phyloP scores from a whole-genome alignment of 202 grass and related monocot genomes.

The Schoenoplectus tabernaemontani region DNA sequence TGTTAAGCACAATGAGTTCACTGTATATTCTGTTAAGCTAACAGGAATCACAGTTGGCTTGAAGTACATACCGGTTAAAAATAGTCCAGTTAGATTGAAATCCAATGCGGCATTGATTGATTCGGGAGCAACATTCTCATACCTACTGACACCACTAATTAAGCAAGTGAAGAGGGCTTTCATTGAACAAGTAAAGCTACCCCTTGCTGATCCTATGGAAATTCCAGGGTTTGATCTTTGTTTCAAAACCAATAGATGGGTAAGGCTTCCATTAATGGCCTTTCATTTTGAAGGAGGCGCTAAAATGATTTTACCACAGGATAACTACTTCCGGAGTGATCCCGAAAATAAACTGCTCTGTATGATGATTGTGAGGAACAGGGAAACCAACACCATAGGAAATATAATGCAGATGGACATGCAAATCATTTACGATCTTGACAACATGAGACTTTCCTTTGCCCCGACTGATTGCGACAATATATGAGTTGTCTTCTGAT shows the following conservation, averaged over 20 bases:
- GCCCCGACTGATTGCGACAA: slow-evolving; percentile 10
- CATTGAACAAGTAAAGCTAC: slow-evolving; percentile 7
- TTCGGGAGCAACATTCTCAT: slow-evolving; percentile 22
- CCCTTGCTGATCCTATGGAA: not conserved
- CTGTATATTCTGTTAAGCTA: slow-evolving; percentile 24
- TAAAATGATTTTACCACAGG: slow-evolving; percentile 8
- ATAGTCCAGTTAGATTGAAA: not conserved
- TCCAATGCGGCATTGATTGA: slow-evolving; percentile 16
- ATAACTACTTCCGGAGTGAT: not conserved
- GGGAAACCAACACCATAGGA: slow-evolving; percentile 1
- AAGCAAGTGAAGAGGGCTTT: not conserved
- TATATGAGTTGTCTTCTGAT: not conserved
- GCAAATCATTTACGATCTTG: slow-evolving; percentile 20
- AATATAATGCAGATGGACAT: slow-evolving; percentile 31
- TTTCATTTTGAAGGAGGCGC: slow-evolving; percentile 1
- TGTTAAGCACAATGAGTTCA: not conserved
- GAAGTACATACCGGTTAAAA: not conserved
- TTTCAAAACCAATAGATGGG: not conserved
- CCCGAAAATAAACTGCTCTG: not conserved
- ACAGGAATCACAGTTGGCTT: slow-evolving; percentile 13
- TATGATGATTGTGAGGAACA: slow-evolving; percentile 14
- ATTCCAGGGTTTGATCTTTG: slow-evolving; percentile 17
- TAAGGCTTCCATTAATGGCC: slow-evolving; percentile 3
- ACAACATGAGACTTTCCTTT: slow-evolving; percentile 17
- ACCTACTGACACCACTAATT: slow-evolving; percentile 1